phyloP scores from a whole-genome alignment of 2,329 filamentous ascomycete species.

The Fusarium concolor region DNA sequence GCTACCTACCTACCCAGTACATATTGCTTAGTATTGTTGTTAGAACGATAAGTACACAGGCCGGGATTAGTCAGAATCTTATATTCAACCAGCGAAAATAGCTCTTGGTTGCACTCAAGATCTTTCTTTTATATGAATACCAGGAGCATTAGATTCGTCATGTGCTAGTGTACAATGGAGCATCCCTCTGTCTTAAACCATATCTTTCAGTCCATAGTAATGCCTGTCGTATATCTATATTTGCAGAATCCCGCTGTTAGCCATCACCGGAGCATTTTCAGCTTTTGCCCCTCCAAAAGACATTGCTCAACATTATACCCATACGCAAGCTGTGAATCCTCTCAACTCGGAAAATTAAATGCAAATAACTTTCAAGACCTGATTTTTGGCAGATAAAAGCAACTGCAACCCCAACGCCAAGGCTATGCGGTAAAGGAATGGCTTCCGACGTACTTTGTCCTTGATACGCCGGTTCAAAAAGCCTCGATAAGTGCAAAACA shows the following conservation, averaged over 20 bases:
- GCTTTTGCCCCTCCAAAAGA: conserved; percentile 32
- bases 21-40: background rate
- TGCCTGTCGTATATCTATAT: conserved; percentile 17
- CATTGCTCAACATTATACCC: conserved; percentile 33
- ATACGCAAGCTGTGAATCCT: conserved; percentile 22
- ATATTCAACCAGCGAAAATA: background rate
- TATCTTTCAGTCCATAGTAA: conserved; percentile 1
- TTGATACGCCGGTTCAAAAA: conserved; percentile 39
- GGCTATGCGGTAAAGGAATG: conserved; percentile 47
- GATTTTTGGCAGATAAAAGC: conserved; percentile 27
- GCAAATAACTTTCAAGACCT: conserved; percentile 33
- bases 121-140: conserved; percentile 10
- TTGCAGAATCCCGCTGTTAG: conserved; percentile 10
- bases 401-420: conserved; percentile 42
- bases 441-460: conserved; percentile 22
- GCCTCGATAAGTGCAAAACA: conserved; percentile 19
- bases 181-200: conserved; percentile 8
- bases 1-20: too few species aligned
- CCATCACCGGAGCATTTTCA: conserved; percentile 21
- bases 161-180: conserved; percentile 42
- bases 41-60: too few species aligned
- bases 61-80: background rate
- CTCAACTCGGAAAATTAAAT: conserved; percentile 32
- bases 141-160: conserved; percentile 40
- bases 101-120: background rate